phyloP scores from a whole-genome alignment of 768 basidiomycete genomes.

The Leccinum sublutescens region DNA sequence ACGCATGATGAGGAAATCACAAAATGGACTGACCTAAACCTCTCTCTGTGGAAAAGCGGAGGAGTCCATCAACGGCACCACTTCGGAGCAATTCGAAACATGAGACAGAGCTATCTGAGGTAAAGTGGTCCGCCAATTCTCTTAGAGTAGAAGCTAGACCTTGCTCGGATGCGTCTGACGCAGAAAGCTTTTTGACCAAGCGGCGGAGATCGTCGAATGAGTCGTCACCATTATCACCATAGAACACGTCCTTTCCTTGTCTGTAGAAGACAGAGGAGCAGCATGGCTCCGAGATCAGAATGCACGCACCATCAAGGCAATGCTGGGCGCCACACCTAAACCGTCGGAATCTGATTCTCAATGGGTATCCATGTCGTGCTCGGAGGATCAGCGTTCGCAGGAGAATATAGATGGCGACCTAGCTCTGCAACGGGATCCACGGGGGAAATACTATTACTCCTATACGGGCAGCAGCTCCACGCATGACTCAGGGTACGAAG shows the following conservation, averaged over 20 bases:
- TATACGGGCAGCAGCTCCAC: conserved; percentile 52
- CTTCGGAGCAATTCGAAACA: conserved; percentile 96
- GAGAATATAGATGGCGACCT: conserved; percentile 57
- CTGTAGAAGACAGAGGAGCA: conserved; percentile 65
- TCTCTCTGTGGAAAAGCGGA: conserved; percentile 78
- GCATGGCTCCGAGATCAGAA: conserved; percentile 86
- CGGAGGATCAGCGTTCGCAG: conserved; percentile 34
- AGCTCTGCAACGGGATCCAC: conserved; percentile 60
- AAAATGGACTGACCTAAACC: conserved; percentile 25
- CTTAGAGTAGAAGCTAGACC: conserved; percentile 59
- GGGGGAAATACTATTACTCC: conserved; percentile 76
- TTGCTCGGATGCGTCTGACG: conserved; percentile 55
- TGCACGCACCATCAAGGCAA: conserved; percentile 58
- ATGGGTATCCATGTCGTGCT: conserved; percentile 37
- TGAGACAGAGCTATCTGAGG: conserved; percentile 77
- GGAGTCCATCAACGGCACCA: conserved; percentile 84
- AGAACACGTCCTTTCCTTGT: conserved; percentile 38
- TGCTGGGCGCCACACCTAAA: conserved; percentile 55
- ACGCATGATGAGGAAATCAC: background rate
- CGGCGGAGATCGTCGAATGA: conserved; percentile 61
- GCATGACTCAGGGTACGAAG: conserved; percentile 56
- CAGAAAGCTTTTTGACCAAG: conserved; percentile 64
- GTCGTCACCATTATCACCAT: conserved; percentile 50
- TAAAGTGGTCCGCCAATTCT: conserved; percentile 79
- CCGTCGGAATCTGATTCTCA: conserved; percentile 56